phyloP scores from a whole-genome alignment of 2,329 filamentous ascomycete species.

The Pyrenophora teres region DNA sequence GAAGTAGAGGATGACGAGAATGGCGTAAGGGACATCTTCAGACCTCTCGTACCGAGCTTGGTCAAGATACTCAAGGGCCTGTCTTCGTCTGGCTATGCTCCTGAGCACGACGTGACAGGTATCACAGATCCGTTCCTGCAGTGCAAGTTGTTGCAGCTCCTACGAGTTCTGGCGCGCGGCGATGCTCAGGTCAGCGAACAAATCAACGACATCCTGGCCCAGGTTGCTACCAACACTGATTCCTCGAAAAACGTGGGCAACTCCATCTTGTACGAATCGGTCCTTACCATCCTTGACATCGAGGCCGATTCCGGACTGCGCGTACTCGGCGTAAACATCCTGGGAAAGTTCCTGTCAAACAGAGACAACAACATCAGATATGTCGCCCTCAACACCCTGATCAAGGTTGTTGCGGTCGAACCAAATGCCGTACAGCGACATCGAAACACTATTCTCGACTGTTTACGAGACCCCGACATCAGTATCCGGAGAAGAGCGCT shows the following conservation, averaged over 20 bases:
- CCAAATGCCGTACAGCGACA: slow-evolving; percentile 97
- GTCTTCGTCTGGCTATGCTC: slow-evolving; percentile 93
- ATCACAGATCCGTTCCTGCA: slow-evolving; percentile 98
- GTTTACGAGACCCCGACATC: slow-evolving; percentile 94
- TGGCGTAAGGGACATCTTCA: slow-evolving; percentile 87
- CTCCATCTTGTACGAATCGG: slow-evolving; percentile 95
- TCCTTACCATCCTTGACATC: slow-evolving; percentile 95
- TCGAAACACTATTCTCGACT: slow-evolving; percentile 96
- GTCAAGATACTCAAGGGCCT: slow-evolving; percentile 91
- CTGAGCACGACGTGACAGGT: slow-evolving; percentile 96
- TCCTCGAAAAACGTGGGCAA: slow-evolving; percentile 98
- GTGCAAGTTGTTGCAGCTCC: slow-evolving; percentile 87
- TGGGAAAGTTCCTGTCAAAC: slow-evolving; percentile 98
- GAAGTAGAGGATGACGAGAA: slow-evolving; percentile 91
- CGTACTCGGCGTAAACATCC: slow-evolving; percentile 95
- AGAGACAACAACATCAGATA: slow-evolving; percentile 99
- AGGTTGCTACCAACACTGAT: slow-evolving; percentile 97
- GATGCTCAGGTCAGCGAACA: slow-evolving; percentile 89
- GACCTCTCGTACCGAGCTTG: slow-evolving; percentile 79
- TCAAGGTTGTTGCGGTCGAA: slow-evolving; percentile 97
- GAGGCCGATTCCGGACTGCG: slow-evolving; percentile 94
- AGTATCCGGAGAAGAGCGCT: slow-evolving; percentile 95
- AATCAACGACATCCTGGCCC: slow-evolving; percentile 97
- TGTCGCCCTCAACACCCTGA: slow-evolving; percentile 93
- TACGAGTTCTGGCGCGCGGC: slow-evolving; percentile 84